A percentile compares a stretch with the other conserved stretches of the same genome.
Evolutionary conservation across 352 stramenopile genomes (phyloP).

Genomic region (Phytophthora podocarpi): DNA sequence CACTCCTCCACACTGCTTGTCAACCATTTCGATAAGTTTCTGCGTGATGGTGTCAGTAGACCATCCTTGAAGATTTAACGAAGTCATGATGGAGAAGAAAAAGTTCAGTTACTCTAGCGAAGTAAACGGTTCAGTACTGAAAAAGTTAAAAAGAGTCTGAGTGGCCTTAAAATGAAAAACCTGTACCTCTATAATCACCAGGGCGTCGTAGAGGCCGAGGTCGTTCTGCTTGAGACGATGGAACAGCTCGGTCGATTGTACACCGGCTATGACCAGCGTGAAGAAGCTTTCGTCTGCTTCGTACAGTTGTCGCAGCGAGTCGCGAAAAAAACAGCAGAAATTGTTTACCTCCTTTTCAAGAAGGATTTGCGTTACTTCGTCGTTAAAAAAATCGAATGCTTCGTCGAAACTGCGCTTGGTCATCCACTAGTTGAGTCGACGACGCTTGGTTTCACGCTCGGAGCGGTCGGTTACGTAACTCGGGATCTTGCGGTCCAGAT

Average conservation of each 20-base stretch:
- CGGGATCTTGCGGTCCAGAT: not conserved
- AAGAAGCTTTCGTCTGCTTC: not conserved
- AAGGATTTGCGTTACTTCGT: constrained; percentile 7
- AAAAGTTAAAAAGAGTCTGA: not conserved
- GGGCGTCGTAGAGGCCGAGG: too few relatives aligned
- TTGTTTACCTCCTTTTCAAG: constrained; percentile 6
- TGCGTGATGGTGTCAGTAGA: constrained; percentile 9
- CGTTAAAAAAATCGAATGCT: not conserved
- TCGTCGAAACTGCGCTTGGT: constrained; percentile 1
- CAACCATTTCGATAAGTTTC: constrained; percentile 3
- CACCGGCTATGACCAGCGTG: not conserved
- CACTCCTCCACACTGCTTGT: too few relatives aligned
- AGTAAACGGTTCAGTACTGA: too few relatives aligned
- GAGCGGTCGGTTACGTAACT: not conserved
- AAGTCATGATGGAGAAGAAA: constrained; percentile 12
- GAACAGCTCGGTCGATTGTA: too few relatives aligned
- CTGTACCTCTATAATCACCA: not conserved
- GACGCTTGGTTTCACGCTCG: not conserved
- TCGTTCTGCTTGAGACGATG: too few relatives aligned
- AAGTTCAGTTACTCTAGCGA: constrained; percentile 14
- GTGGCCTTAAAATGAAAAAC: not conserved
- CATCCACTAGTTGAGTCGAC: not conserved
- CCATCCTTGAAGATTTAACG: constrained; percentile 18
- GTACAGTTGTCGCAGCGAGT: not conserved
- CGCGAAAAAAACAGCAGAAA: too few relatives aligned